Base-by-base conservation (phyloP, 2,329 filamentous ascomycete species). In the Macrophomina tecta region DNA sequence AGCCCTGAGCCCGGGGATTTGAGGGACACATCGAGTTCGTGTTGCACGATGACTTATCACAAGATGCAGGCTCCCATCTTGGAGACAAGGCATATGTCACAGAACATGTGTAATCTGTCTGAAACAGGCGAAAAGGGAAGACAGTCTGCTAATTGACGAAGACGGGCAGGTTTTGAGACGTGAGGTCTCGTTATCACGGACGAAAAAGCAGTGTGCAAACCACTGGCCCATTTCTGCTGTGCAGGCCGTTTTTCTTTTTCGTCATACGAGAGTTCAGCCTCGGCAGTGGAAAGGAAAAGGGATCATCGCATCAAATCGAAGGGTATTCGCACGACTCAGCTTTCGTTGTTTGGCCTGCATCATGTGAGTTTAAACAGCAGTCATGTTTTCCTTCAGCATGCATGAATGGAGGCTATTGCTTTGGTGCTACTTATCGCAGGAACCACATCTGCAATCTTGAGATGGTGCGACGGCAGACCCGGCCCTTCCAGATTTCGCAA, bases 21-120 rank as follows among this genome's bases (percentile, higher is more conserved):
- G 45, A 45, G 58, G 45, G n/a, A 62, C 36, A 62, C 36, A 9
- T 60, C 40, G 56, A 60, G 40, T 5, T 34, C 32, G 32, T 30
- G 58, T 62, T 62, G 56, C 58, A 62, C 58, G 12, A 62, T 62
- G 58, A 62, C 58, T 49, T 62, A 38, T 51, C 58, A 49, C 58
- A 49, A 38, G 32, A 11, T 62, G 58, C 32, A 32, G n/a, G 58
- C 32, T 60, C 4, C 56, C 14, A 14, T 23, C 46, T 12, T 36
- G 40, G 56, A 34, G 56, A 34, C 56, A 46, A 60, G 23, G 56
- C 56, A 60, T 60, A 38, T 49, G 30, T 49, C 42, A 38, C 58
- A 49, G 32, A 36, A 9, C 49, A 62, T 62, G 58, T 62, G 45
- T 62, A 62, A 62, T 40, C 38, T 49, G 42, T 62, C 45, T 14